phyloP scores from a whole-genome alignment of 2,329 filamentous ascomycete species.

The Penicillium sp. region DNA sequence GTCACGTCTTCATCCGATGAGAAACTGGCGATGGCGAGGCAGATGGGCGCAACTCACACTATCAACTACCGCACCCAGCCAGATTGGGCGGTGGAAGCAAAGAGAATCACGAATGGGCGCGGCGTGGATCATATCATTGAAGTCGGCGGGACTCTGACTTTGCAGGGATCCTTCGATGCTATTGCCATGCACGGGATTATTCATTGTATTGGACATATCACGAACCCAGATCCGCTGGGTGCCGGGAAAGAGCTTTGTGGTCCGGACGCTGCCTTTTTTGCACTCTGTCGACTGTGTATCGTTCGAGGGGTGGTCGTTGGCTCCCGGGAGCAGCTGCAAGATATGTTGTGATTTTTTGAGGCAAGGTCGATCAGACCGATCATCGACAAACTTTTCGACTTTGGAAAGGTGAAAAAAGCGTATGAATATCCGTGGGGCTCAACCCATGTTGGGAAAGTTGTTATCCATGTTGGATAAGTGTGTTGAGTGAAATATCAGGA shows the following conservation, averaged over 20 bases:
- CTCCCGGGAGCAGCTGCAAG: constrained; percentile 53
- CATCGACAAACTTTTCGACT: constrained; percentile 49
- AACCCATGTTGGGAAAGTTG: constrained; percentile 54
- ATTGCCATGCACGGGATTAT: no score
- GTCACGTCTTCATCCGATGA: constrained; percentile 49
- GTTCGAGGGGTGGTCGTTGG: constrained; percentile 56
- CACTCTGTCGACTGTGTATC: constrained; percentile 47
- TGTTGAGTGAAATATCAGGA: not conserved
- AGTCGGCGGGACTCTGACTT: not conserved
- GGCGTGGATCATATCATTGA: not conserved
- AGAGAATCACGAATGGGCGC: not conserved
- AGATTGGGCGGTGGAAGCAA: not conserved
- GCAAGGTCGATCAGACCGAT: constrained; percentile 38
- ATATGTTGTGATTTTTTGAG: constrained; percentile 56
- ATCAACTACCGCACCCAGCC: constrained; percentile 50
- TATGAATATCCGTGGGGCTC: constrained; percentile 52
- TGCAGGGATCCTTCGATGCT: no score
- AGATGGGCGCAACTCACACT: constrained; percentile 45
- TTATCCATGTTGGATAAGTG: constrained; percentile 28
- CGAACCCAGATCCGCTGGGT: no score
- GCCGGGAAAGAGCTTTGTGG: no score
- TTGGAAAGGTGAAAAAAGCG: constrained; percentile 51
- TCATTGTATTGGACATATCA: no score
- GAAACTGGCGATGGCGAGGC: constrained; percentile 26
- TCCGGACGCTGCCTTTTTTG: constrained; percentile 5